Base-by-base conservation (phyloP, 2,329 filamentous ascomycete species). In the Fusarium floridanum region DNA sequence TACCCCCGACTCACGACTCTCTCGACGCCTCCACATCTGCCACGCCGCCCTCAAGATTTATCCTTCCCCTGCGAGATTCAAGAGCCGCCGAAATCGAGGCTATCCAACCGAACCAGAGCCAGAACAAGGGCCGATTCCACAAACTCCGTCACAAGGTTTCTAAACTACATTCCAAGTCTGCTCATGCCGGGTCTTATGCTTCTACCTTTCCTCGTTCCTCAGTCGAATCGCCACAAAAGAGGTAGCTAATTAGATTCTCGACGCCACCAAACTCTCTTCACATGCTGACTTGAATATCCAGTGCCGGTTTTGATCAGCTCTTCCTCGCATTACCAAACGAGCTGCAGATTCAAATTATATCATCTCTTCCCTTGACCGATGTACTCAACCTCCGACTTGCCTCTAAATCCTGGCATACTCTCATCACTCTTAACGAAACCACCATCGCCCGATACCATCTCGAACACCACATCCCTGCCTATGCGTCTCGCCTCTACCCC, bases 381-480 rank as follows among this genome's bases (percentile, higher is more conserved):
- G 84, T 92, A 17, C 84, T 92, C 36, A 91, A 86, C 70, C 84
- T 92, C 24, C 88, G 91, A 69, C 80, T 88, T 32, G 86, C 88
- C 16, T 92, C 90, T 2, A 88, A 87, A 75, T 86, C 87, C 37
- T 90, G 90, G 85, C 90, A 92, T 75, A 83, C 85, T 27, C 85
- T 92, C 73, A 85, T 92, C 41, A 89, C 89, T 1, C 72, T 88
- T 3, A 91, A 92, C 81, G 90, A 92, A 78, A 85, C 85, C 2
- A 86, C 89, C 9, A 91, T 92, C 75, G 88, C 90, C 41, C 87
- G 90, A 75, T 87, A 91, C 76, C 90, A 92, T 74, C 84, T 92
- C 64, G 82, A 89, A 59, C 84, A 90, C 69, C 87, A 89, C 70
- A 86, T 92, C 6, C 91, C 91, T 10, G 85, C 85, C 34, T 92